phyloP scores from a whole-genome alignment of 371 early-diverging fungal genomes.

The Rhizomucor pusillus region DNA sequence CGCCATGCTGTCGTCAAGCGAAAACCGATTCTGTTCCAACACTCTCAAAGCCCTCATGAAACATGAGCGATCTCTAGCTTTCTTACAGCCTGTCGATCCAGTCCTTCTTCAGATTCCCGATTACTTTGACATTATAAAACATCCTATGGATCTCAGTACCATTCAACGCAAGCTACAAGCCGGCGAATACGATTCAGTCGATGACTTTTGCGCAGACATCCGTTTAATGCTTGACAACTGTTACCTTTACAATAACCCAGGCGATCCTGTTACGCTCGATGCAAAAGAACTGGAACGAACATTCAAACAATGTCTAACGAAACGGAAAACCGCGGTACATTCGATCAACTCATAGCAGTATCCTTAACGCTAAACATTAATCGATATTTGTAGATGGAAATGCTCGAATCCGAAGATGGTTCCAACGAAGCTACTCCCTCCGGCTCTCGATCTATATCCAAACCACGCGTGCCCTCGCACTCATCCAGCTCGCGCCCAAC shows the following conservation, averaged over 20 bases:
- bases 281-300: conserved; percentile 59
- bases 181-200: conserved; percentile 40
- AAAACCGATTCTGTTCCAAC: conserved; percentile 21
- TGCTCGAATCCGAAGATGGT: neutral
- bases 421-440: neutral
- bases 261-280: conserved; percentile 69
- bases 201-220: conserved; percentile 45
- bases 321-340: conserved; percentile 19
- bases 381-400: neutral
- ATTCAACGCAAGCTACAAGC: conserved; percentile 69
- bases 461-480: neutral
- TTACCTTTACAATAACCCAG: conserved; percentile 72
- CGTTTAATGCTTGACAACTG: conserved; percentile 56
- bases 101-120: conserved; percentile 50
- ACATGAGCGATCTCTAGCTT: conserved; percentile 69
- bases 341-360: neutral
- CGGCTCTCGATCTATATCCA: neutral
- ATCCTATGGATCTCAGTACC: conserved; percentile 98
- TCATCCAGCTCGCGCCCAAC: neutral
- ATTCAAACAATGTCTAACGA: conserved; percentile 50
- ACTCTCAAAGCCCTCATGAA: conserved; percentile 61
- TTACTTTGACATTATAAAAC: conserved; percentile 84
- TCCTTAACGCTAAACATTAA: neutral
- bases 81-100: conserved; percentile 62
- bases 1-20: neutral